Evolutionary conservation across 2,329 filamentous ascomycete species (phyloP).

Genomic region (Malbranchea cinnamomea): DNA sequence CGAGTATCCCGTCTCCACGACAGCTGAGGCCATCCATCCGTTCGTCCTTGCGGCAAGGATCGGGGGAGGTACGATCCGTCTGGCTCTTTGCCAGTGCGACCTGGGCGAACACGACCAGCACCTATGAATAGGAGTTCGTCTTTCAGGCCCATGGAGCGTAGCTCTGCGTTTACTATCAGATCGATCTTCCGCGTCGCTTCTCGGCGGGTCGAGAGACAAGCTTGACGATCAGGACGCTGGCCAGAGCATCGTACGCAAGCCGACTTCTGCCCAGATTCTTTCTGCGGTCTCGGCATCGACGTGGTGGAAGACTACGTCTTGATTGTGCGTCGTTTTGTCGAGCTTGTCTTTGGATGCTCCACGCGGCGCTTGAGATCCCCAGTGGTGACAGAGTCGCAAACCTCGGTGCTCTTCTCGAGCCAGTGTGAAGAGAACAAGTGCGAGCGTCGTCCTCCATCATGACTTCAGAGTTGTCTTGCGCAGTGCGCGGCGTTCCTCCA

Average conservation of each 20-base stretch:
- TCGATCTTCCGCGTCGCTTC: neutral
- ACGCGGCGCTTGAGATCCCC: neutral
- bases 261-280: neutral
- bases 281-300: neutral
- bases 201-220: neutral
- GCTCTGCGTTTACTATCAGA: neutral
- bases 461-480: no score
- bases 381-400: no score
- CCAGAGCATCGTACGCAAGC: neutral
- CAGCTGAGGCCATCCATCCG: conserved; percentile 4
- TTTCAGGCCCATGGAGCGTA: neutral
- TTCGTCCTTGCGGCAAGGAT: conserved; percentile 3
- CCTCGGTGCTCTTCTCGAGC: no score
- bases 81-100: neutral
- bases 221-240: neutral
- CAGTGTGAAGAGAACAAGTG: no score
- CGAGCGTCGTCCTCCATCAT: no score
- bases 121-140: neutral
- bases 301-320: neutral
- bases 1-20: conserved; percentile 5
- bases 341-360: neutral
- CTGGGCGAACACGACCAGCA: neutral
- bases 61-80: conserved; percentile 3
- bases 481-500: no score
- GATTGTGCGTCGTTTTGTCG: neutral